Base-by-base conservation (phyloP, 345 rosid species). In the Mercurialis annua region DNA sequence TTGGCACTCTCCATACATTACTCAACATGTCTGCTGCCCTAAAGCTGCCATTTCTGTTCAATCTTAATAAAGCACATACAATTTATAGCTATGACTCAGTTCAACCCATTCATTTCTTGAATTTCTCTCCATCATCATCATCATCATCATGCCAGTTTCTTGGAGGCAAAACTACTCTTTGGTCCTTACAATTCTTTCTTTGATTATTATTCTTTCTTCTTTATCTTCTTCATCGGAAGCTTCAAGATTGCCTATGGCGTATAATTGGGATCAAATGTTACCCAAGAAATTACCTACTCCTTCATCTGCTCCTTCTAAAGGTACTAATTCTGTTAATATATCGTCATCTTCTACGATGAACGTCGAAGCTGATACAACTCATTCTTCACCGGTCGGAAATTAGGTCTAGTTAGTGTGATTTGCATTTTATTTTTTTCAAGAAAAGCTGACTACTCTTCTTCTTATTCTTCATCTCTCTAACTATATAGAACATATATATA, bases 231-330 rank as follows among this genome's bases (percentile, higher is more conserved):
- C 70, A 23, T 30, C 90, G 15, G 90, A 89, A 17, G 89, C 88
- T 34, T 73, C 90, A 42, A 83, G 97, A 76, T 66, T 81, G 72
- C 90, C 98, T 15, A 81, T 79, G 44, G 81, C 56, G 15, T 76
- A 76, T 9, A 4, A 40, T 36, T 85, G 89, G 89, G 84, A 87
- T 36, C 90, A 93, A 76, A 93, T 89, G 96, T 70, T 93, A 70
- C 97, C 98, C 34, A 93, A 87, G 83, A 90, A 87, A 82, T 78
- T 89, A 18, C 96, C 94, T 0, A 15, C 81, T 55, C 89, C 89
- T 67, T 76, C 83, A 42, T 93, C 98, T 26, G 69, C 97, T 71
- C 98, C 98, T 46, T 93, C 98, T 2, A 88, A 78, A 73, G 96
- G 97, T 55, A 93, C 98, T 52, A 89, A 93, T 70, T 83, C 88